These are phyloP conservation scores for Scheffersomyces lignicola DNA, from an alignment of 1,139 yeast species.

Conservation along the genomic window DNA sequence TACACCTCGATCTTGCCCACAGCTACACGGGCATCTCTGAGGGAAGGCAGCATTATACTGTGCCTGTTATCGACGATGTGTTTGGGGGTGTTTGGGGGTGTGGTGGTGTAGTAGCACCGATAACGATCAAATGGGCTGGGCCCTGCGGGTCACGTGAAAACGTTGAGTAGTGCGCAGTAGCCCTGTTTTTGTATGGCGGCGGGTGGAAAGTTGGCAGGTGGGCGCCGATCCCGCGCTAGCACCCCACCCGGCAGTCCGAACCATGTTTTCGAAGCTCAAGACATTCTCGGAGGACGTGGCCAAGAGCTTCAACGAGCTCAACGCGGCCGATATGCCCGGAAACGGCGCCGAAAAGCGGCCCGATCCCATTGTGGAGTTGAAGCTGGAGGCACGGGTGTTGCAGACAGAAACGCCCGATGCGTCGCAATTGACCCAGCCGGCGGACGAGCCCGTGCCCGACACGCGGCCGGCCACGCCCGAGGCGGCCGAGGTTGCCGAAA, in stretches of 20 bases:
- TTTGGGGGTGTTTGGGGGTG: background rate
- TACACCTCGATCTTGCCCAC: conserved; percentile 15
- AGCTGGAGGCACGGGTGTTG: conserved; percentile 32
- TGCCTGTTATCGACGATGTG: background rate
- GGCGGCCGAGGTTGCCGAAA: background rate
- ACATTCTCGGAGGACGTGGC: conserved; percentile 60
- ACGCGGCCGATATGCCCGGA: conserved; percentile 13
- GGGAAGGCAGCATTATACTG: conserved; percentile 6
- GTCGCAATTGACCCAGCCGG: conserved; percentile 45
- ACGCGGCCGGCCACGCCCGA: conserved; percentile 7
- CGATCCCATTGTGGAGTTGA: conserved; percentile 32
- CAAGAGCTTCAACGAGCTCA: conserved; percentile 40
- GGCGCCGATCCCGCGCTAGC: too few species aligned
- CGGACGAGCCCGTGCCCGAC: conserved; percentile 29
- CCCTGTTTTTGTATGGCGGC: too few species aligned
- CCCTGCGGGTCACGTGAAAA: conserved; percentile 2
- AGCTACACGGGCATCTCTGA: conserved; percentile 16
- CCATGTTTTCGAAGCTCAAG: conserved; percentile 44
- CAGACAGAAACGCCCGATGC: conserved; percentile 46
- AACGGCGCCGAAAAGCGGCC: conserved; percentile 13
- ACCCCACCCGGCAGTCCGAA: too few species aligned
- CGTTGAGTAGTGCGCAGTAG: too few species aligned
- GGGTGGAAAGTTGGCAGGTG: too few species aligned
- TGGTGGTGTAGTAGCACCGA: background rate
- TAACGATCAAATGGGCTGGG: too few species aligned